Percentiles rank a stretch among this genome's conserved stretches.
phyloP scores from a whole-genome alignment of 164 flowering plant species.

The Tinospora cordifolia region DNA sequence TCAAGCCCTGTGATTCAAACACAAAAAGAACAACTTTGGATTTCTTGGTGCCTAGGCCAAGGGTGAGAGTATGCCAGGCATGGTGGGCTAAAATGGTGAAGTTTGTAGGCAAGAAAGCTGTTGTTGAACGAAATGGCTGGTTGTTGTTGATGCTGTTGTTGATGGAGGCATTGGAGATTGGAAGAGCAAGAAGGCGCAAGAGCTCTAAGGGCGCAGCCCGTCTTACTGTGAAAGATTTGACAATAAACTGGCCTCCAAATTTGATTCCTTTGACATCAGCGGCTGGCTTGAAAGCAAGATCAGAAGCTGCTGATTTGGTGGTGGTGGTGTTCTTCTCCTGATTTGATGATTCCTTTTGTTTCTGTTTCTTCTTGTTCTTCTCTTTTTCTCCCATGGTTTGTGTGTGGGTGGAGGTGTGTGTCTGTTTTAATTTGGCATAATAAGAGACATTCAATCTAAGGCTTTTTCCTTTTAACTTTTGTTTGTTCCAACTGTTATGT shows the following conservation, averaged over 20 bases:
- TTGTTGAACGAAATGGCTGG: conserved; percentile 54
- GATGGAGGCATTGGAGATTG: conserved; percentile 19
- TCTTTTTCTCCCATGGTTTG: conserved; percentile 36
- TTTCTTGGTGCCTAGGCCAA: conserved; percentile 89
- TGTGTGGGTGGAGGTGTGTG: conserved; percentile 4
- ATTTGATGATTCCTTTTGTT: conserved; percentile 15
- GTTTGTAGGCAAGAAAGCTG: conserved; percentile 78
- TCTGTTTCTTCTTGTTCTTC: conserved; percentile 49
- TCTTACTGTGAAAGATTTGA: conserved; percentile 81
- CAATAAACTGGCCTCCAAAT: conserved; percentile 80
- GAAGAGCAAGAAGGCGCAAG: conserved; percentile 49
- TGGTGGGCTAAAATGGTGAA: conserved; percentile 95
- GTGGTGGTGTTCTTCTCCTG: conserved; percentile 18
- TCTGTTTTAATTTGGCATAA: conserved; percentile 9
- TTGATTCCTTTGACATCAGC: conserved; percentile 73
- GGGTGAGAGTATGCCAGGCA: conserved; percentile 91
- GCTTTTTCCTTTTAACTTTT: conserved; percentile 5
- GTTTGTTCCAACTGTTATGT: background rate
- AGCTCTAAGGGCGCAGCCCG: conserved; percentile 63
- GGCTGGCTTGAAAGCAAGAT: conserved; percentile 54
- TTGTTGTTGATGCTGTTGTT: conserved; percentile 6
- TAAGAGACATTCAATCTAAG: conserved; percentile 18
- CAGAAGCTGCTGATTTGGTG: conserved; percentile 35
- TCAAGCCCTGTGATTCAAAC: conserved; percentile 58
- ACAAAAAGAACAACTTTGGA: conserved; percentile 83